Conservation (phyloP, 345 rosid species). For the Gossypium longicalyx region DNA sequence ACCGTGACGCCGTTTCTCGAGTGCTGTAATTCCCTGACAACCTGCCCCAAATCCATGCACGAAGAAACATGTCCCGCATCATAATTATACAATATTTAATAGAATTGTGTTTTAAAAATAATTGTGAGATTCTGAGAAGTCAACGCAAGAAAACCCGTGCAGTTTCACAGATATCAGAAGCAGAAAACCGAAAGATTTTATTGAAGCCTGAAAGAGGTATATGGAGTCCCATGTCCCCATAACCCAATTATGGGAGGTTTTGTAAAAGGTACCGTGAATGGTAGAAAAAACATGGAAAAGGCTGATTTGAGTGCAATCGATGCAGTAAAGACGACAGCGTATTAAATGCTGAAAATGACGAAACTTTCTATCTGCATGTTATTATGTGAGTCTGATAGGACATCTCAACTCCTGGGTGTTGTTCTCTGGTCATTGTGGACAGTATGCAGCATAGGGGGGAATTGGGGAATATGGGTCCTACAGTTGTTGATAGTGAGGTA, state of each 20-base stretch:
- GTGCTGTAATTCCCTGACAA: slow-evolving; percentile 83
- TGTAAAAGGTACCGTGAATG: neutral
- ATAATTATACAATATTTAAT: neutral
- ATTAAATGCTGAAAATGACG: slow-evolving; percentile 42
- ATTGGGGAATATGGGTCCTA: slow-evolving; percentile 22
- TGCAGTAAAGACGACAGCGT: slow-evolving; percentile 13
- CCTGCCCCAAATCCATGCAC: slow-evolving; percentile 60
- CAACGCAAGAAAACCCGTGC: slow-evolving; percentile 39
- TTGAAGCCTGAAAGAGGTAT: slow-evolving; percentile 12
- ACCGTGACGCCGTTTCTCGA: slow-evolving; percentile 81
- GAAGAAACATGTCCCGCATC: slow-evolving; percentile 13
- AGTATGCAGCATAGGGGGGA: slow-evolving; percentile 22
- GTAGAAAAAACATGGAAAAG: neutral
- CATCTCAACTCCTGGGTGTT: slow-evolving; percentile 32
- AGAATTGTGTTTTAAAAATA: too few species aligned
- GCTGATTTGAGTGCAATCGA: slow-evolving; percentile 12
- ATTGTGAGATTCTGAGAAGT: slow-evolving; percentile 25
- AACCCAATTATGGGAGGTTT: slow-evolving; percentile 11
- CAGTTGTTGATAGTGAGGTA: slow-evolving; percentile 11
- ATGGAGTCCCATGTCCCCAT: slow-evolving; percentile 11
- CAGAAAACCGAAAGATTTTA: slow-evolving; percentile 15
- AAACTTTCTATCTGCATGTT: slow-evolving; percentile 27
- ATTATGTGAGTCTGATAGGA: slow-evolving; percentile 33
- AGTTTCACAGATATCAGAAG: slow-evolving; percentile 15
- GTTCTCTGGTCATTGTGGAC: slow-evolving; percentile 24